Evolutionary conservation across 192 early-diverging fungal genomes (phyloP).

Genomic region (Coemansia biformis): DNA sequence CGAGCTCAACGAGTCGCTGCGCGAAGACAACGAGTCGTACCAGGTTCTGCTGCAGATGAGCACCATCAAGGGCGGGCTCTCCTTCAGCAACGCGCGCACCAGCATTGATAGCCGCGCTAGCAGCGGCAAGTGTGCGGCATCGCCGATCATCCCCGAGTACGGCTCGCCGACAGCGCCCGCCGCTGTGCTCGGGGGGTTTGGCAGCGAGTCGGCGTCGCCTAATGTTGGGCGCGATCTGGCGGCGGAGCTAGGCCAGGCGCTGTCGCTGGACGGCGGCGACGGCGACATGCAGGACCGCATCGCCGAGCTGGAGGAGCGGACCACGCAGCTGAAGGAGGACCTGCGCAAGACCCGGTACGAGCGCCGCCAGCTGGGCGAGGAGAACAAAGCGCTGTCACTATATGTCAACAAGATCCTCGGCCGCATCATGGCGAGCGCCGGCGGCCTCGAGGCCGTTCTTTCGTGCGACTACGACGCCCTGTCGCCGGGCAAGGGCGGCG

Average conservation of each 20-base stretch:
- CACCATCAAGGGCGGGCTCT: constrained; percentile 74
- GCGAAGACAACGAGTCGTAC: constrained; percentile 79
- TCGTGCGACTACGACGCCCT: constrained; percentile 43
- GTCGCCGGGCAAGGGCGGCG: background rate
- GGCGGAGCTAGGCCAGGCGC: constrained; percentile 40
- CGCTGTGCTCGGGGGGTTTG: no score
- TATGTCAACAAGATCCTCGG: constrained; percentile 75
- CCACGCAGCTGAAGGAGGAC: constrained; percentile 37
- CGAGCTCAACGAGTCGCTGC: constrained; percentile 62
- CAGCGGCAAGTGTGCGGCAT: constrained; percentile 25
- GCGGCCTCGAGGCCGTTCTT: constrained; percentile 42
- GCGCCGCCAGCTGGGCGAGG: constrained; percentile 56
- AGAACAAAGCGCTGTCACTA: constrained; percentile 62
- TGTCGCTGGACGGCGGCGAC: constrained; percentile 10
- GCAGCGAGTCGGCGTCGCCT: constrained; percentile 4
- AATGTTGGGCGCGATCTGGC: constrained; percentile 35
- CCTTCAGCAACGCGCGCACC: constrained; percentile 36
- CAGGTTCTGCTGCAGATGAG: constrained; percentile 75
- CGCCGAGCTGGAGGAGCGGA: constrained; percentile 34
- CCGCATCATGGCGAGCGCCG: constrained; percentile 63
- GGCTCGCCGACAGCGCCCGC: constrained; percentile 2
- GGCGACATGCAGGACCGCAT: constrained; percentile 13
- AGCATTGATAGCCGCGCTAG: constrained; percentile 46
- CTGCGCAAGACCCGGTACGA: constrained; percentile 55
- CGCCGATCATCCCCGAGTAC: constrained; percentile 15